These are phyloP conservation scores for Penicillium angulare DNA, from an alignment of 495 filamentous ascomycete species.

Conservation along the genomic window DNA sequence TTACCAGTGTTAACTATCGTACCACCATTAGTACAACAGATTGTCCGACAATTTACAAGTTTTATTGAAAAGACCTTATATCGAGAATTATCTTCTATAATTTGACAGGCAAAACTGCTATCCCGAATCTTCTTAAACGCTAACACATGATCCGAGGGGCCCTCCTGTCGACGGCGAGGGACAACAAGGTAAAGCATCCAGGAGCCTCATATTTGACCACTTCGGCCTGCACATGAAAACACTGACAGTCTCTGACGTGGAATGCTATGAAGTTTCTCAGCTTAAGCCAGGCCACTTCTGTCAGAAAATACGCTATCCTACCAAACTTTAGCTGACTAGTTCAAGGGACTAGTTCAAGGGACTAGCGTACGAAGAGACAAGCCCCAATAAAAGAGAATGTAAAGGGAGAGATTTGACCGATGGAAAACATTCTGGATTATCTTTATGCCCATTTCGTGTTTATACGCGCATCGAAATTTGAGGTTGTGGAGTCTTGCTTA, in stretches of 20 bases:
- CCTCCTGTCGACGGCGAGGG: conserved; percentile 11
- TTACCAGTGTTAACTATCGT: not conserved
- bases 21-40: not conserved
- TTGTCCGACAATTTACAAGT: not conserved
- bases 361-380: too few relatives aligned
- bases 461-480: too few relatives aligned
- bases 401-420: too few relatives aligned
- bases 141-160: conserved; percentile 12
- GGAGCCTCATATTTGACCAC: conserved; percentile 19
- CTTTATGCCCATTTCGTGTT: too few relatives aligned
- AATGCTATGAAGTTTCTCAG: not conserved
- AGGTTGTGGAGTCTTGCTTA: too few relatives aligned
- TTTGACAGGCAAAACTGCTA: too few relatives aligned
- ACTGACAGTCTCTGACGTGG: not conserved
- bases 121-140: not conserved
- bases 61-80: too few relatives aligned
- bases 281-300: not conserved
- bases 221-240: conserved; percentile 2
- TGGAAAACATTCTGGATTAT: too few relatives aligned
- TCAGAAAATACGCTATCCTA: not conserved
- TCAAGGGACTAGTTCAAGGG: too few relatives aligned
- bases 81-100: too few relatives aligned
- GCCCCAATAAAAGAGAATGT: too few relatives aligned
- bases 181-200: conserved; percentile 15
- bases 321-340: not conserved